These are phyloP conservation scores for Trametes coccinea DNA, from an alignment of 768 basidiomycete genomes.

Conservation along the genomic window DNA sequence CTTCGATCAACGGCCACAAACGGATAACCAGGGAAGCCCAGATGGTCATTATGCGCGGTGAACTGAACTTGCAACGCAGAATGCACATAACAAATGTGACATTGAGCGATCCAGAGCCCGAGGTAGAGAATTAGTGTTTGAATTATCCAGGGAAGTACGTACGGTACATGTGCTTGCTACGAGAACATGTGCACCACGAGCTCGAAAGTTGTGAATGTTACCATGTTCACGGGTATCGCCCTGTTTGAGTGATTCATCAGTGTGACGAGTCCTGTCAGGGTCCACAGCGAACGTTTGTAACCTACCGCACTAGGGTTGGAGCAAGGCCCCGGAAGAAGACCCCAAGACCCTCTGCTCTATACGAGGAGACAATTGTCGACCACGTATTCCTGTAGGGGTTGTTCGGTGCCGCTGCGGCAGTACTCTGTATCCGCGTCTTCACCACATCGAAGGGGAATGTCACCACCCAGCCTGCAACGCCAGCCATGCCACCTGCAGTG, in stretches of 20 bases:
- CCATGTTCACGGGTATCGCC: constrained; percentile 86
- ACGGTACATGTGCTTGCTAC: not conserved
- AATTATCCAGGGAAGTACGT: too few relatives aligned
- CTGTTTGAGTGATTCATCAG: constrained; percentile 36
- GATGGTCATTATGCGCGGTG: too few relatives aligned
- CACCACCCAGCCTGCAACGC: constrained; percentile 71
- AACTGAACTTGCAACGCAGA: too few relatives aligned
- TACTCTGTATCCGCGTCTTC: constrained; percentile 84
- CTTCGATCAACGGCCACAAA: too few relatives aligned
- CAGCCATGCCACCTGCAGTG: constrained; percentile 75
- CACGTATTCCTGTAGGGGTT: constrained; percentile 61
- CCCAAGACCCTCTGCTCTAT: constrained; percentile 58
- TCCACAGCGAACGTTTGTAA: constrained; percentile 1
- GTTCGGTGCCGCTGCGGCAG: constrained; percentile 8
- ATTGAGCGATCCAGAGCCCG: too few relatives aligned
- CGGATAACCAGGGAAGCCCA: too few relatives aligned
- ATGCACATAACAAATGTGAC: too few relatives aligned
- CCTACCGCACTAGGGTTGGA: constrained; percentile 79
- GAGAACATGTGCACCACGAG: constrained; percentile 42
- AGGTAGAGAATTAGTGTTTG: too few relatives aligned
- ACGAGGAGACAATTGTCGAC: constrained; percentile 61
- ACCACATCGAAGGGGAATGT: constrained; percentile 91
- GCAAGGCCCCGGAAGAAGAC: constrained; percentile 79
- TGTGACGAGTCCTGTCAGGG: constrained; percentile 1
- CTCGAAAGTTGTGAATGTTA: constrained; percentile 76